Evolutionary conservation across 192 early-diverging fungal species (phyloP), one percentile per base, ranked within the genome.

Genomic region (Helicostylum pulchrum): DNA sequence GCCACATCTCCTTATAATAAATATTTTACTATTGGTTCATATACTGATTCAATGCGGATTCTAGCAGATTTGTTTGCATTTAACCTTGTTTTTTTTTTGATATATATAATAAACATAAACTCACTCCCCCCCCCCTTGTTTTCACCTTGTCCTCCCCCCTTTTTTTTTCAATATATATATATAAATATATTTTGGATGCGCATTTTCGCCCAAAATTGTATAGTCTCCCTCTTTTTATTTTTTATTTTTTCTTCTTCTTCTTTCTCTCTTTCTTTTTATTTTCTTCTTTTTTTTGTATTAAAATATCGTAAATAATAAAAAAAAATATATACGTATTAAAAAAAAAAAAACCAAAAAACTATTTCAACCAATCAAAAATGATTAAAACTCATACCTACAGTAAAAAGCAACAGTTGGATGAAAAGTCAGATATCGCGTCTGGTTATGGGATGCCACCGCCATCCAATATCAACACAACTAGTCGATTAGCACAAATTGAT

Each of bases 401-500:
- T 45, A 59, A 59, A 45, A 59, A 59, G 11, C 39, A 42, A 23
- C 31, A 7, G 31, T 39, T 59, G 12, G 57, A 59, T 26, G 43
- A 59, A 20, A 59, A 59, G 39, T 55, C 66, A 15, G n/a, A 15
- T 6, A 53, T 32, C 51, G 36, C 48, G 30, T 34, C 30, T 8
- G 36, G 36, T 39, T 71, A 59, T 48, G 55, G 64, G n/a, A 65
- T 71, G 64, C 57, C 64, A 15, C 39, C 30, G 15, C 74, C 74
- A 12, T 68, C 69, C 0, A 34, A 66, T 11, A 51, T 52, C 5
- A 67, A 76, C 23, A 54, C 44, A 15, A 23, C 20, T 2, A 56
- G 50, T 31, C 65, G 74, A 21, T 39, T 75, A 47, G 65, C 50
- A 11, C 66, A 70, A 60, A 74, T 81, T 45, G 80, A 78, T 43